Evolutionary conservation across 2,329 filamentous ascomycete species (phyloP).

Genomic region (Didymella pomorum): DNA sequence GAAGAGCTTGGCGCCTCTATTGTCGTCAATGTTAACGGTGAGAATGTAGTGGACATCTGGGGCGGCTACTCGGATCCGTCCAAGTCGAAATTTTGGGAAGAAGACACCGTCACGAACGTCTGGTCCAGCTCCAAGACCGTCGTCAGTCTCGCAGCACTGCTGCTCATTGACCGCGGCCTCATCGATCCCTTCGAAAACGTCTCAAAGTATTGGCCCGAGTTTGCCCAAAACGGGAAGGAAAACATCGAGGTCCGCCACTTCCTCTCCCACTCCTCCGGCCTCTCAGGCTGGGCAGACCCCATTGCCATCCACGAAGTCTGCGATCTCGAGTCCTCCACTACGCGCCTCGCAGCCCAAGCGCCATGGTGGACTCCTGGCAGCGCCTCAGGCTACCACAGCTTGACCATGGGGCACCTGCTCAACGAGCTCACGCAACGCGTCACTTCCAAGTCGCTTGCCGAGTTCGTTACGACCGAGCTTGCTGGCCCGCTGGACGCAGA

Average conservation of each 20-base stretch:
- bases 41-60: constrained; percentile 32
- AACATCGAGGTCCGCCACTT: constrained; percentile 27
- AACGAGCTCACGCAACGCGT: constrained; percentile 21
- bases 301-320: constrained; percentile 18
- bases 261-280: constrained; percentile 25
- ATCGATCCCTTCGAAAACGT: constrained; percentile 29
- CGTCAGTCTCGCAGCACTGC: constrained; percentile 21
- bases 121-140: constrained; percentile 31
- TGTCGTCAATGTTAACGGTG: constrained; percentile 28
- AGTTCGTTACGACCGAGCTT: constrained; percentile 66
- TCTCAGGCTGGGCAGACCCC: constrained; percentile 24
- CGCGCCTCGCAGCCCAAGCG: constrained; percentile 21
- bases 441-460: constrained; percentile 10
- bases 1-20: constrained; percentile 30
- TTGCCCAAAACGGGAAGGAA: constrained; percentile 27
- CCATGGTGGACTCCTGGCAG: constrained; percentile 32
- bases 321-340: constrained; percentile 17
- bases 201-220: constrained; percentile 34
- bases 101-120: constrained; percentile 29
- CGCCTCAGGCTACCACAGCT: constrained; percentile 26
- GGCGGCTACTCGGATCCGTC: constrained; percentile 26
- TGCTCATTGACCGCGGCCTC: constrained; percentile 26
- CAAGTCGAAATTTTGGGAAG: constrained; percentile 22
- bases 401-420: constrained; percentile 29
- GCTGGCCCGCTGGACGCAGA: constrained; percentile 62